These are phyloP conservation scores for Croton setiger DNA, from an alignment of 441 rosid genomes.

Conservation along the genomic window DNA sequence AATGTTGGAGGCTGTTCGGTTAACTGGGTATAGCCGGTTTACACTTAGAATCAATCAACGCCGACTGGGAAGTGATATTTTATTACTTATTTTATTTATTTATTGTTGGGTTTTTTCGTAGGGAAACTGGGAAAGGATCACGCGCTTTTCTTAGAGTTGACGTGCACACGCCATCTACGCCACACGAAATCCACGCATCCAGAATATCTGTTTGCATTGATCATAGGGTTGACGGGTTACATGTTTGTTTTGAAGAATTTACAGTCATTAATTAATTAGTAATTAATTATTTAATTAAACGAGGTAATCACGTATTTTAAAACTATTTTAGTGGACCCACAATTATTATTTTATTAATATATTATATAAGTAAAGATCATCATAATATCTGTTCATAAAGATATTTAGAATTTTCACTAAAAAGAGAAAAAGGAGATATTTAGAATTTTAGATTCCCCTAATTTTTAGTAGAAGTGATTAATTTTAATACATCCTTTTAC, in stretches of 20 bases:
- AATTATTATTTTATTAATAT: too few species aligned
- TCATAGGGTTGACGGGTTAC: neutral
- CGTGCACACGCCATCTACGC: constrained; percentile 15
- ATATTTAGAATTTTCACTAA: too few species aligned
- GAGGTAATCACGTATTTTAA: too few species aligned
- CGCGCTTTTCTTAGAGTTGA: constrained; percentile 9
- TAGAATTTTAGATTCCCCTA: too few species aligned
- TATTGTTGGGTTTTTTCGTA: neutral
- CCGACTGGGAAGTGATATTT: constrained; percentile 17
- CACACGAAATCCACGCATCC: constrained; percentile 30
- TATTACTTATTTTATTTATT: too few species aligned
- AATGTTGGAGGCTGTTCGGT: neutral
- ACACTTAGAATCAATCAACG: constrained; percentile 17
- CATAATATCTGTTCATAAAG: neutral
- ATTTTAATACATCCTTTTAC: too few species aligned
- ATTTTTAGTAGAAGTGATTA: too few species aligned
- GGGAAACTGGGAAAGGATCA: neutral
- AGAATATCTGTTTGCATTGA: neutral
- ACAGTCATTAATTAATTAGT: neutral
- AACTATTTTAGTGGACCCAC: neutral
- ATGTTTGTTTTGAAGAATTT: neutral
- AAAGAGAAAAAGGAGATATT: too few species aligned
- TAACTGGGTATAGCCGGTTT: constrained; percentile 30
- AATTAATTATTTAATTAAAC: too few species aligned
- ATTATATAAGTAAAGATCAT: too few species aligned